phyloP scores from a whole-genome alignment of 495 filamentous ascomycete genomes.

The Entonaema liquescens region DNA sequence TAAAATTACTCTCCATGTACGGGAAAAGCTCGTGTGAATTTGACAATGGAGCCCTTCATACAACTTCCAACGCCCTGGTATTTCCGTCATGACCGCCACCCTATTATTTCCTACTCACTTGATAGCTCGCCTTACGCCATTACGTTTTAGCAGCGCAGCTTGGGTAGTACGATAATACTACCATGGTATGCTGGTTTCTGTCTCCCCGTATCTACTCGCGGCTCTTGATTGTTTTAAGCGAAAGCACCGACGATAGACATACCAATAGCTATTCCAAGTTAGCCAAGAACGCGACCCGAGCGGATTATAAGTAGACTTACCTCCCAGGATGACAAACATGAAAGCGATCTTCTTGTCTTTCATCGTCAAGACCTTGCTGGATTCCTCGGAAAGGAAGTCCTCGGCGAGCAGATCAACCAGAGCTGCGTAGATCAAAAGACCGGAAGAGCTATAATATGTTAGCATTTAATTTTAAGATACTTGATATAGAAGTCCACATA shows the following conservation, averaged over 20 bases:
- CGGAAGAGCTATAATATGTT: slow-evolving; percentile 55
- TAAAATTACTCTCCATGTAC: slow-evolving; percentile 36
- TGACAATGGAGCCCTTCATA: slow-evolving; percentile 28
- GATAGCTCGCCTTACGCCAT: neutral
- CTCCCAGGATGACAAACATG: slow-evolving; percentile 53
- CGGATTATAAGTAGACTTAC: slow-evolving; percentile 37
- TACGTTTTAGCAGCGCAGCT: slow-evolving; percentile 13
- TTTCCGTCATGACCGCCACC: slow-evolving; percentile 8
- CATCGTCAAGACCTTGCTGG: slow-evolving; percentile 51
- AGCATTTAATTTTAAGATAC: neutral
- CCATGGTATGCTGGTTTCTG: slow-evolving; percentile 10
- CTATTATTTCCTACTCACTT: slow-evolving; percentile 20
- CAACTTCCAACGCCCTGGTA: slow-evolving; percentile 10
- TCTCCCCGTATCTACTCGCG: slow-evolving; percentile 10
- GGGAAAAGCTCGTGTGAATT: slow-evolving; percentile 24
- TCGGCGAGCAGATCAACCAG: slow-evolving; percentile 70
- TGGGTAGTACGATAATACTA: slow-evolving; percentile 4
- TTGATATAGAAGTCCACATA: slow-evolving; percentile 38
- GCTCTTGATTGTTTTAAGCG: slow-evolving; percentile 44
- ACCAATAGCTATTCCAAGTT: slow-evolving; percentile 45
- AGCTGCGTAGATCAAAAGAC: slow-evolving; percentile 68
- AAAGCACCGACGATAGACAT: slow-evolving; percentile 73
- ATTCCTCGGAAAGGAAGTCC: slow-evolving; percentile 70
- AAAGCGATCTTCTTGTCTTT: slow-evolving; percentile 56
- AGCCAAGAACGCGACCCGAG: slow-evolving; percentile 14